Percentiles rank a stretch among this genome's conserved stretches.
Evolutionary conservation across 1,284 basidiomycete genomes (phyloP).

Genomic region (Trichosporon faecale): DNA sequence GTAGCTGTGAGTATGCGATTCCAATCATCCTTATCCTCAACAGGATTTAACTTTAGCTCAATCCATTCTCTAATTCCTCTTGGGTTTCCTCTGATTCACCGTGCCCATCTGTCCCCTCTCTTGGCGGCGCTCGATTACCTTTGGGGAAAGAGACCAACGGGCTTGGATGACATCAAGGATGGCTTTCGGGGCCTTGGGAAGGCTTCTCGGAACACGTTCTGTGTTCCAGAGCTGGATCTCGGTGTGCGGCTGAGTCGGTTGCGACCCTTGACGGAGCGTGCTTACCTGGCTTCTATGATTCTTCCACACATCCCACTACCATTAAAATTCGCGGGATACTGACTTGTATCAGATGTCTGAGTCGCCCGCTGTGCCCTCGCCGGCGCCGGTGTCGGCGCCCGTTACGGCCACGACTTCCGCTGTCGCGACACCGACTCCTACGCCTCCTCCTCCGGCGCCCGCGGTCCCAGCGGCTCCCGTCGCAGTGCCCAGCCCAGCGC

Average conservation of each 20-base stretch:
- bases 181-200: slow-evolving; percentile 31
- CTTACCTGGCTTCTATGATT: slow-evolving; percentile 52
- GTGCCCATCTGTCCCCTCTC: slow-evolving; percentile 25
- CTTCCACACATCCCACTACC: slow-evolving; percentile 3
- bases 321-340: slow-evolving; percentile 1
- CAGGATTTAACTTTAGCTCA: slow-evolving; percentile 53
- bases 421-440: neutral
- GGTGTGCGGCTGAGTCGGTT: slow-evolving; percentile 30
- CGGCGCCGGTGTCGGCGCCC: neutral
- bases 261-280: slow-evolving; percentile 34
- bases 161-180: slow-evolving; percentile 16
- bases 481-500: neutral
- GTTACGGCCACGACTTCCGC: neutral
- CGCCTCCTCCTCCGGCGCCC: neutral
- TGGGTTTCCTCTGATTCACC: slow-evolving; percentile 21
- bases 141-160: slow-evolving; percentile 7
- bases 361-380: slow-evolving; percentile 20
- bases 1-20: slow-evolving; percentile 10
- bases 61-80: slow-evolving; percentile 52
- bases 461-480: neutral
- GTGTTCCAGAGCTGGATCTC: slow-evolving; percentile 25
- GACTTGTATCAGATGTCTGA: slow-evolving; percentile 30
- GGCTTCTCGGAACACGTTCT: slow-evolving; percentile 32
- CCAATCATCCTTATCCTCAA: slow-evolving; percentile 19
- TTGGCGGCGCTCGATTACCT: slow-evolving; percentile 17